Evolutionary conservation across 2,329 filamentous ascomycete genomes (phyloP).

Genomic region (Paracamarosporium sp.): DNA sequence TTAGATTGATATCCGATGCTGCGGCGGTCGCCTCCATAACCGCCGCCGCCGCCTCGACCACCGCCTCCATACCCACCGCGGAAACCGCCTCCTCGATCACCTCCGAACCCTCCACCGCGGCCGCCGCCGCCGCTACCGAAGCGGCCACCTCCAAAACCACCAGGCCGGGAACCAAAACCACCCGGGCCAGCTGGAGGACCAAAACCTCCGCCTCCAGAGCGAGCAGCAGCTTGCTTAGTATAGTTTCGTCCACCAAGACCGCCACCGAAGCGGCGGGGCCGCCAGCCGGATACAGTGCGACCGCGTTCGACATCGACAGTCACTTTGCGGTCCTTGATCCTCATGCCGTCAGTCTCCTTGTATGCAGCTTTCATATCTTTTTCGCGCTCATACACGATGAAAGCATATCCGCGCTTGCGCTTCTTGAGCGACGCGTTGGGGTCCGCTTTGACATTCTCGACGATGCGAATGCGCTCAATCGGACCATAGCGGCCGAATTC

Average conservation of each 20-base stretch:
- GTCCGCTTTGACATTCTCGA: conserved; percentile 77
- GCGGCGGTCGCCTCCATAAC: conserved; percentile 47
- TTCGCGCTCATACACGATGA: conserved; percentile 95
- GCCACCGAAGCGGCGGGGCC: conserved; percentile 87
- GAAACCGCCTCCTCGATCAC: conserved; percentile 52
- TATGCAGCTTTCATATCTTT: conserved; percentile 99
- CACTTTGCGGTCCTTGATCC: conserved; percentile 89
- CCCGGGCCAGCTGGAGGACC: conserved; percentile 51
- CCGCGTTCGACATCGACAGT: conserved; percentile 96
- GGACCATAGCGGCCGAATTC: conserved; percentile 94
- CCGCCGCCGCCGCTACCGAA: conserved; percentile 47
- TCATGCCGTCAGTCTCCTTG: conserved; percentile 84
- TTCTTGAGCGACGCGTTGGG: conserved; percentile 61
- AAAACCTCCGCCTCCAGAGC: conserved; percentile 66
- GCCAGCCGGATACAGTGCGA: conserved; percentile 92
- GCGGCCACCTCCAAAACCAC: conserved; percentile 55
- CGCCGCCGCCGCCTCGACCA: conserved; percentile 61
- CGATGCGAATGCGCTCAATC: conserved; percentile 91
- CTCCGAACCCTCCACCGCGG: conserved; percentile 55
- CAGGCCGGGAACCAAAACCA: conserved; percentile 55
- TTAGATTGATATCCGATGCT: conserved; percentile 54
- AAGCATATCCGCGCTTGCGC: conserved; percentile 91
- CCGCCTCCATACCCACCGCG: conserved; percentile 59
- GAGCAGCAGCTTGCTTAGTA: conserved; percentile 78
- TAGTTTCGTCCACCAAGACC: conserved; percentile 92